Base-by-base conservation (phyloP, 495 filamentous ascomycete genomes). In the Hypoxylon cercidicola region DNA sequence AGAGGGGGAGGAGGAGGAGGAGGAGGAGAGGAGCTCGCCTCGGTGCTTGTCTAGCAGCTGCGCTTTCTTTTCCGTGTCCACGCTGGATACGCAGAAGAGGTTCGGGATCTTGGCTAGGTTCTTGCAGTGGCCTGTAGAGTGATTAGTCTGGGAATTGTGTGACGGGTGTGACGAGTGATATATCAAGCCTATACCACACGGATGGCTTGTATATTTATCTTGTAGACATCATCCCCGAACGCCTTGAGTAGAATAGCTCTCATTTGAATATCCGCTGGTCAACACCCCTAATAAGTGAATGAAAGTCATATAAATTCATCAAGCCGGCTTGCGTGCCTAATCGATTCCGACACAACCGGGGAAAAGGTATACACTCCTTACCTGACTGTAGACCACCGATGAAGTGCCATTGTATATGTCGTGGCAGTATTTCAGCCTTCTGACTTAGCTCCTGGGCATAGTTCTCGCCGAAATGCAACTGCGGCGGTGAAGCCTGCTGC, bases 401-500 rank as follows among this genome's bases (percentile, higher is more conserved):
- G 75, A 97, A 97, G 72, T 99, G 95, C 95, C 95, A 99, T 53
- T 84, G 82, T 55, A 99, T 90, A 16, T 79, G 83, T n/a, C 73
- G 68, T 0, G 95, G 95, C 4, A 98, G 85, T 16, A 93, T 69
- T 9, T 84, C 80, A 10, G 93, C 90, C 78, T 99, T 99, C 74
- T 94, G 87, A 48, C 85, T 79, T 40, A 99, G 87, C 73, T 99
- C 95, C 78, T 97, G 93, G 12, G 90, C 83, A 81, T 99, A 99
- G 79, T 99, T 99, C 78, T 99, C 95, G 63, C 95, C 95, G 75
- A 97, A 97, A 77, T 98, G 93, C 49, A 81, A 66, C 40, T 97
- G 93, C 0, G 74, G 63, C 16, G 80, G 74, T 0, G 83, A 81
- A 1, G 82, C 68, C 58, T 86, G 78, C 79, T 96, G 89, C 20